Conservation (phyloP, 163 green algal genomes). For the Volvox carteri region DNA sequence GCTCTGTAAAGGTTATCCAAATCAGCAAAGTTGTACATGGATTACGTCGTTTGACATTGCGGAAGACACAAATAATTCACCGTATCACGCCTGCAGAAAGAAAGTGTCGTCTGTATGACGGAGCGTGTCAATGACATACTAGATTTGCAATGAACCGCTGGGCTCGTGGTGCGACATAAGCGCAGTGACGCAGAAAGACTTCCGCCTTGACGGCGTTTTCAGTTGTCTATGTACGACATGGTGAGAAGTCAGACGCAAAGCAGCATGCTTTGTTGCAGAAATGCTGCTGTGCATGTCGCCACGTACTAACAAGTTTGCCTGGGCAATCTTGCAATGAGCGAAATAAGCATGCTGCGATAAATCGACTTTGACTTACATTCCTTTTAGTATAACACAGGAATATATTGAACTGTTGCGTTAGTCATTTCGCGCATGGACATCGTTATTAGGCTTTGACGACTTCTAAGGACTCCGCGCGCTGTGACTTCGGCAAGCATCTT, state of each 20-base stretch:
- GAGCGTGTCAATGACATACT: neutral
- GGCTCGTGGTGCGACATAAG: too few relatives aligned
- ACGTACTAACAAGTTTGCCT: too few relatives aligned
- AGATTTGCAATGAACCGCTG: too few relatives aligned
- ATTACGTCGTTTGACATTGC: too few relatives aligned
- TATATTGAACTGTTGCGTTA: neutral
- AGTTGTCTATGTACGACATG: neutral
- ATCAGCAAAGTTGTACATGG: neutral
- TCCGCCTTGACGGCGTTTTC: too few relatives aligned
- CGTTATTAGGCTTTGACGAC: neutral
- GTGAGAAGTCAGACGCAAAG: neutral
- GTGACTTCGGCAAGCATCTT: neutral
- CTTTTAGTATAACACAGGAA: too few relatives aligned
- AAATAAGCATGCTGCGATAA: too few relatives aligned
- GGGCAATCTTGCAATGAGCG: too few relatives aligned
- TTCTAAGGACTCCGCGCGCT: conserved; percentile 26
- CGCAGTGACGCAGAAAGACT: too few relatives aligned
- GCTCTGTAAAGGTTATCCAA: neutral
- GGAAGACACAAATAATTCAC: neutral
- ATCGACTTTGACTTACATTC: too few relatives aligned
- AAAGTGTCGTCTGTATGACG: neutral
- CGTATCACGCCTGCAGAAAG: neutral
- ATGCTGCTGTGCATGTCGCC: too few relatives aligned
- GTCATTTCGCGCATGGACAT: neutral
- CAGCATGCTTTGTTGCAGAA: too few relatives aligned